These are phyloP conservation scores for Beauveria varroae DNA, from an alignment of 2,329 filamentous ascomycete genomes.

Conservation along the genomic window DNA sequence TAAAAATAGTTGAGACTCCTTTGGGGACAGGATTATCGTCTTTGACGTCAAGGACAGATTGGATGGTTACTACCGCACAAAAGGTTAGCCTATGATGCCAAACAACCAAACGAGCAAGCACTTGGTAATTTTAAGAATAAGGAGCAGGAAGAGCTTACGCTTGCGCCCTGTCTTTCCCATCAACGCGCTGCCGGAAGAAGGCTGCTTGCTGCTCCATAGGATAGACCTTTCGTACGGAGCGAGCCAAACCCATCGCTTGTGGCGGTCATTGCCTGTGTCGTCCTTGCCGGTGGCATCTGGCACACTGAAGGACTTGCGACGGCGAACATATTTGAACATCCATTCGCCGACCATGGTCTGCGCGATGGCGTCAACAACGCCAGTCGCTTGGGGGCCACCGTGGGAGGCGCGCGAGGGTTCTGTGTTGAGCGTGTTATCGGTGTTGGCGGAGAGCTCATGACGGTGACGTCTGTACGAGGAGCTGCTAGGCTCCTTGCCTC, in stretches of 20 bases:
- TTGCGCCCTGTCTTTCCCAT: constrained; percentile 94
- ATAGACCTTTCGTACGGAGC: constrained; percentile 93
- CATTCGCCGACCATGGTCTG: constrained; percentile 98
- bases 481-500: constrained; percentile 34
- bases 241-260: constrained; percentile 98
- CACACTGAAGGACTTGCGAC: constrained; percentile 85
- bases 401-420: constrained; percentile 40
- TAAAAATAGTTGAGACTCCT: constrained; percentile 56
- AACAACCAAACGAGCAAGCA: constrained; percentile 12
- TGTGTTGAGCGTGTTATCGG: constrained; percentile 40
- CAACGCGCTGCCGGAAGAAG: constrained; percentile 75
- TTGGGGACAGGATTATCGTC: constrained; percentile 84
- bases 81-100: constrained; percentile 23
- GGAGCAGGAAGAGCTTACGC: constrained; percentile 51
- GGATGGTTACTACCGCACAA: constrained; percentile 66
- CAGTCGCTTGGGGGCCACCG: constrained; percentile 57
- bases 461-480: constrained; percentile 38
- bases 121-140: constrained; percentile 15
- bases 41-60: constrained; percentile 94
- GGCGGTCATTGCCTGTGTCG: constrained; percentile 67
- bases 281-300: constrained; percentile 59
- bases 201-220: constrained; percentile 98
- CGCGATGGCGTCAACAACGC: constrained; percentile 91
- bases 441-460: constrained; percentile 55
- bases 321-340: constrained; percentile 87